Base-by-base conservation (phyloP, 1,284 basidiomycete genomes). In the Trametes pubescens region DNA sequence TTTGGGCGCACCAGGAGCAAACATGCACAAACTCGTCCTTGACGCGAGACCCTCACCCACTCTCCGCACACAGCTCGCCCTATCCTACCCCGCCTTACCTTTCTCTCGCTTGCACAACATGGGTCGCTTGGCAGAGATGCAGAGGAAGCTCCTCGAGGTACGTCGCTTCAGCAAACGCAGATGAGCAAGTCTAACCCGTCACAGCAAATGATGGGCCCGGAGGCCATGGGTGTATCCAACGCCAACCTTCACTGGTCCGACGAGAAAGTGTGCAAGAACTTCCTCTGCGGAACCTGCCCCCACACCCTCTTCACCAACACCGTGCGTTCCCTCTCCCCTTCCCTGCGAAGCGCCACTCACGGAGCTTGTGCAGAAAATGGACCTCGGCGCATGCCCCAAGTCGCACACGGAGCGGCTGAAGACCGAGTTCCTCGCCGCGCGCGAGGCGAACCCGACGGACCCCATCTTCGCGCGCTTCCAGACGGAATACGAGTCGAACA, bases 171-270 rank as follows among this genome's bases (percentile, higher is more conserved):
- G 61, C 62, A n/a, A 16, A 64, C 65, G 24, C 47, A 21, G 22
- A 22, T 35, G 32, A 18, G 22, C 37, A 62, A 34, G 13, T 62
- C 60, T 62, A 48, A 64, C 49, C 57, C 34, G 43, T 54, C 43
- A 57, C 58, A 96, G 94, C 95, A 96, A 96, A 96, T 98, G 95
- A 97, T 98, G 95, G 95, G 95, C n/a, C 94, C 95, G 48, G 96
- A 98, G 80, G 95, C 96, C 16, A 97, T 98, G 94, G 96, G 96
- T 71, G 90, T 96, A 56, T 90, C 93, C 52, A 94, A 94, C 71
- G 90, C 92, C 69, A 96, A 98, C 79, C 83, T 99, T 66, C 90
- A 93, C 66, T 99, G 98, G 92, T 94, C 92, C 64, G 95, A 98
- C 78, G 94, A 96, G 72, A 99, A 99, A 85, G 98, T 99, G n/a